phyloP scores from a whole-genome alignment of 805 yeast species.

The Hanseniaspora vineae region DNA sequence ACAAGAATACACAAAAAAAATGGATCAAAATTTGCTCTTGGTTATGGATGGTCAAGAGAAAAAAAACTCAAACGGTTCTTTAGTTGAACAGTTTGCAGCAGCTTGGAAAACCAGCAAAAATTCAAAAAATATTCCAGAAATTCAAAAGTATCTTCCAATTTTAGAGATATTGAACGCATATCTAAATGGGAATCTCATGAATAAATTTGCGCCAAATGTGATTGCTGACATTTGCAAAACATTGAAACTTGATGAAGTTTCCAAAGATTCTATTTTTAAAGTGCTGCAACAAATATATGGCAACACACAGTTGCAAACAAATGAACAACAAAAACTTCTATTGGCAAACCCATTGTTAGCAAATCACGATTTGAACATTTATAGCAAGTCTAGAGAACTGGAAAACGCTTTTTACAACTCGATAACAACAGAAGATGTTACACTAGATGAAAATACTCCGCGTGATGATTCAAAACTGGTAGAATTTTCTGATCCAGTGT shows the following conservation, averaged over 20 bases:
- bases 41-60: not conserved
- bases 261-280: not conserved
- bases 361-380: conserved; percentile 31
- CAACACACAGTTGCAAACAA: too few relatives aligned
- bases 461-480: conserved; percentile 22
- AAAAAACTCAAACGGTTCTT: not conserved
- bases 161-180: conserved; percentile 39
- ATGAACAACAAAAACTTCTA: too few relatives aligned
- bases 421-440: conserved; percentile 2
- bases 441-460: conserved; percentile 10
- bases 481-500: conserved; percentile 26
- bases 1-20: conserved; percentile 20
- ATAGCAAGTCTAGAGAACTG: conserved; percentile 30
- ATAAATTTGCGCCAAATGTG: conserved; percentile 25
- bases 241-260: not conserved
- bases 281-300: not conserved
- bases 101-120: not conserved
- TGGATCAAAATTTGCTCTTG: not conserved
- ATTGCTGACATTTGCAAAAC: conserved; percentile 31
- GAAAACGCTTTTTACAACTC: conserved; percentile 26
- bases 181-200: conserved; percentile 37
- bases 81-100: not conserved
- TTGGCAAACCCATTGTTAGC: conserved; percentile 31
- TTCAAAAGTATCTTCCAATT: conserved; percentile 23
- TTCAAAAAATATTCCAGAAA: too few relatives aligned